phyloP scores from a whole-genome alignment of 2,329 filamentous ascomycete species.

The Fusarium nodosum region DNA sequence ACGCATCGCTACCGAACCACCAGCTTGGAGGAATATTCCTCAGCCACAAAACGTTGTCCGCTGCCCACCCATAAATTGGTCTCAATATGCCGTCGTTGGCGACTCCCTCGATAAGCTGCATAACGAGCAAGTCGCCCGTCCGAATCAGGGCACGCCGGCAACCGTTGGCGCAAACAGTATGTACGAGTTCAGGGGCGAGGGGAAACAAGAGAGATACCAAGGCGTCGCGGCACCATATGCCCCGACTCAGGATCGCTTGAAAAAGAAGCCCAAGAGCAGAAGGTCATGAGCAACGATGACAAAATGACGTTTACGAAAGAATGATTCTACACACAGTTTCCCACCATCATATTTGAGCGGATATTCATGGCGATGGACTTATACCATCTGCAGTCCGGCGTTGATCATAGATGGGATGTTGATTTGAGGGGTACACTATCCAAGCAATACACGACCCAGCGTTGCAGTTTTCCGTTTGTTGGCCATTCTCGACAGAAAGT shows the following conservation, averaged over 20 bases:
- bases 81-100: conserved; percentile 91
- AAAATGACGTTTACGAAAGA: conserved; percentile 22
- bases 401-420: conserved; percentile 33
- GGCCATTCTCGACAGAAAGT: background rate
- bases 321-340: conserved; percentile 21
- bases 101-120: conserved; percentile 84
- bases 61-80: conserved; percentile 93
- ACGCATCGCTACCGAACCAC: conserved; percentile 45
- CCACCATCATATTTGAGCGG: conserved; percentile 29
- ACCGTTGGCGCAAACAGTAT: conserved; percentile 59
- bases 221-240: conserved; percentile 71
- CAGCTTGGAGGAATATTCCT: conserved; percentile 75
- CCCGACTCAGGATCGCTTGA: conserved; percentile 65
- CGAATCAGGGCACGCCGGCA: conserved; percentile 68
- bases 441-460: conserved; percentile 25
- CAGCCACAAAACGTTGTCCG: conserved; percentile 85
- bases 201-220: conserved; percentile 60
- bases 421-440: conserved; percentile 9
- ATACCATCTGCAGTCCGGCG: conserved; percentile 26
- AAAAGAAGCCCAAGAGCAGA: conserved; percentile 55
- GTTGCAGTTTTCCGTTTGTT: background rate
- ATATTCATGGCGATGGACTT: conserved; percentile 11
- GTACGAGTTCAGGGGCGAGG: conserved; percentile 65
- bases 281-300: conserved; percentile 45
- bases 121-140: conserved; percentile 79